A percentile compares a stretch with the other conserved stretches of the same genome.
Conservation (phyloP, 306 rosid species). For the Cyamopsis tetragonoloba region DNA sequence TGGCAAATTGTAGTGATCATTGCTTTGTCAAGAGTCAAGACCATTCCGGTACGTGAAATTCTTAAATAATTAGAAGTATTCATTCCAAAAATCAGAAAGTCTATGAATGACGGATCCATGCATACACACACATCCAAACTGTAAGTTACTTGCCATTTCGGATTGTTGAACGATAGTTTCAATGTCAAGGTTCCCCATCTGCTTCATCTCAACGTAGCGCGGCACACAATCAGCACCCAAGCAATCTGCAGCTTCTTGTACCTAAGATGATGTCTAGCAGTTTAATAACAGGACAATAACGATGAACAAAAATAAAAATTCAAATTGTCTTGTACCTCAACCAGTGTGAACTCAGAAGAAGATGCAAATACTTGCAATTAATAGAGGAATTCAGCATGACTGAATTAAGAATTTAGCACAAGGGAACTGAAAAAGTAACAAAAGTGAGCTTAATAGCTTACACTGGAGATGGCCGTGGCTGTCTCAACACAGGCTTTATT, state of each 20-base stretch:
- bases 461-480: constrained; percentile 66
- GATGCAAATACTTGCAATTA: constrained; percentile 14
- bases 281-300: constrained; percentile 9
- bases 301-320: neutral
- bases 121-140: neutral
- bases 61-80: neutral
- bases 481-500: constrained; percentile 71
- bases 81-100: neutral
- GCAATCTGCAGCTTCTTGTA: constrained; percentile 96
- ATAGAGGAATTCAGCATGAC: neutral
- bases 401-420: constrained; percentile 1
- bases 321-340: neutral
- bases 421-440: neutral
- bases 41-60: neutral
- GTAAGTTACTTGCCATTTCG: constrained; percentile 48
- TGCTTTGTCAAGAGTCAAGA: constrained; percentile 16
- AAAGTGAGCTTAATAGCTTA: constrained; percentile 48
- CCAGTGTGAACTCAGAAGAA: neutral
- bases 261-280: constrained; percentile 40
- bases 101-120: neutral
- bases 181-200: constrained; percentile 52
- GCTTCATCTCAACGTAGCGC: constrained; percentile 77
- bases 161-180: constrained; percentile 46
- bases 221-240: constrained; percentile 92
- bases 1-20: neutral